Evolutionary conservation across 257 asterid species (phyloP), one percentile per base, ranked within the genome.

Genomic region (Sherardia arvensis): DNA sequence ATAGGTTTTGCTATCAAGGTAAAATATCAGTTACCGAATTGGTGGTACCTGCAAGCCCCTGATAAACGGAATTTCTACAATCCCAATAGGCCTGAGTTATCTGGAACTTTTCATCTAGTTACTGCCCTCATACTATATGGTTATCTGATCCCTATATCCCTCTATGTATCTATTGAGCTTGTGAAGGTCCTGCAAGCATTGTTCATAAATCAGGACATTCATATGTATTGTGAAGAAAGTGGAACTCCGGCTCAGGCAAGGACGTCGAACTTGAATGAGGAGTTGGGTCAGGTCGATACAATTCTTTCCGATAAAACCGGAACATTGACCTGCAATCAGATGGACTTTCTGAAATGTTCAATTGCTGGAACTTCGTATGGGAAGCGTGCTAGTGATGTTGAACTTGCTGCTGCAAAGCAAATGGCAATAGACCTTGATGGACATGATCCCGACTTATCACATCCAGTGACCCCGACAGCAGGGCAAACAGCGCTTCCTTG

Each of bases 171-270:
- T 10, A 88, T 88, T 68, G 98, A 91, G 78, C 83, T 88, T 45
- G 98, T 91, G 32, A 91, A 91, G 80, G 95, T 91, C 78, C 87
- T 91, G 61, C 98, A 91, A 75, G 96, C 98, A 23, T 69, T 81
- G 45, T 88, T 91, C 79, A 91, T 91, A 45, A 86, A 88, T 83
- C 85, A 71, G 73, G 98, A 91, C 76, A 79, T 91, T 74, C 69
- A 82, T 53, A 91, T 91, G 98, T 91, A 83, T 21, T 95, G 88
- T 59, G 96, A 88, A 63, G 98, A 91, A 78, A 81, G 82, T 20
- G 96, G 92, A 68, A 91, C 96, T 28, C 96, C 98, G 28, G 96
- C 98, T 72, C 86, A 85, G 81, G 96, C 98, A 29, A 83, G 98
- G 27, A 91, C 98, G 7, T 91, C 98, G 30, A 91, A 88, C 76